Percentiles rank a stretch among this genome's conserved stretches.
Evolutionary conservation across 164 flowering plant genomes (phyloP).

Genomic region (Stephania japonica): DNA sequence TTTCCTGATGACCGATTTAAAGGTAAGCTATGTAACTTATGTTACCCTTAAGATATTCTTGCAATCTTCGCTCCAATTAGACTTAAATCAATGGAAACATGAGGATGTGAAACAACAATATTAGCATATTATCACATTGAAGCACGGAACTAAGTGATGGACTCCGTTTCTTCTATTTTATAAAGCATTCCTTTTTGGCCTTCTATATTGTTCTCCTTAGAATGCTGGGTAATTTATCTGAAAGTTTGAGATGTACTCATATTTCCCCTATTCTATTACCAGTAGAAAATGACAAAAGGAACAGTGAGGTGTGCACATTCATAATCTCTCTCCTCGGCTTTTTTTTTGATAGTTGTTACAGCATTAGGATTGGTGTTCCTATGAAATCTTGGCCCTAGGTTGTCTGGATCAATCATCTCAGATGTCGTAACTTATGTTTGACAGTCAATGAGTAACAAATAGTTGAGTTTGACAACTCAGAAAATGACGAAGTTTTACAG

Average conservation of each 20-base stretch:
- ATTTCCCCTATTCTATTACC: neutral
- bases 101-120: neutral
- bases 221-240: neutral
- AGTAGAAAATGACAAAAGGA: too few relatives aligned
- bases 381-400: too few relatives aligned
- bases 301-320: too few relatives aligned
- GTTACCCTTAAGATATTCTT: neutral
- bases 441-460: neutral
- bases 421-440: neutral
- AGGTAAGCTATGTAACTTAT: conserved; percentile 40
- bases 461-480: neutral
- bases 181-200: neutral
- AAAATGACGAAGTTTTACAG: neutral
- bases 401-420: too few relatives aligned
- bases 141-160: too few relatives aligned
- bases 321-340: too few relatives aligned
- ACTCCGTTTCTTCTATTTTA: neutral
- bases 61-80: neutral
- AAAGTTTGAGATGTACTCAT: neutral
- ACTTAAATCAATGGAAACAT: neutral
- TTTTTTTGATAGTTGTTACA: too few relatives aligned
- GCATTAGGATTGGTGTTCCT: too few relatives aligned
- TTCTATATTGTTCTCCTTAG: neutral
- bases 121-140: neutral
- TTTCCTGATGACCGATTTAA: conserved; percentile 93